Conservation (phyloP, 192 early-diverging fungal species). For the Pilaira anomala region DNA sequence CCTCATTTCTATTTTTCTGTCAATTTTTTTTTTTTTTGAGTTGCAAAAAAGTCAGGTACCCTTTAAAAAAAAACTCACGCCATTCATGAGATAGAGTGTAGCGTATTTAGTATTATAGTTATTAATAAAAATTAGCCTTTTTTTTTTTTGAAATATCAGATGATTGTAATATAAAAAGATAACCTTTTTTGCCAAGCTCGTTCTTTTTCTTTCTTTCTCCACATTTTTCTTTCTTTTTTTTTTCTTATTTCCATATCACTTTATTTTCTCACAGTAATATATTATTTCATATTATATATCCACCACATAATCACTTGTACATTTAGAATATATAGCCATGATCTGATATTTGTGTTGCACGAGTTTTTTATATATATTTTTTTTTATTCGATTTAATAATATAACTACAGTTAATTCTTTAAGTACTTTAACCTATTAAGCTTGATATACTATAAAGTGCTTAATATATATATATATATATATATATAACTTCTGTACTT, state of each 20-base stretch:
- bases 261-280: background rate
- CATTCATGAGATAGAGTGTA: background rate
- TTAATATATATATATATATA: no score
- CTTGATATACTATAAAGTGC: no score
- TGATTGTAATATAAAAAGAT: background rate
- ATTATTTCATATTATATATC: background rate
- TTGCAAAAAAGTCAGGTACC: conserved; percentile 1
- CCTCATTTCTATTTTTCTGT: conserved; percentile 8
- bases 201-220: background rate
- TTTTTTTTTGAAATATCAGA: no score
- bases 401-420: no score
- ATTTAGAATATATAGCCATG: no score
- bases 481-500: no score
- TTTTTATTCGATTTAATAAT: no score
- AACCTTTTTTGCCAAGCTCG: background rate
- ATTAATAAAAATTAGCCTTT: no score
- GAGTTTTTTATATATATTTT: no score
- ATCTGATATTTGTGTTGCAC: no score
- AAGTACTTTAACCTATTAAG: no score
- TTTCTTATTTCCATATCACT: background rate
- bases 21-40: no score
- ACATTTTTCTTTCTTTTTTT: background rate
- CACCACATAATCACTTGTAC: background rate
- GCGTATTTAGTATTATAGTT: background rate
- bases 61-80: conserved; percentile 9